phyloP scores from a whole-genome alignment of 148 eudicot genomes.

The Camellia granthamiana region DNA sequence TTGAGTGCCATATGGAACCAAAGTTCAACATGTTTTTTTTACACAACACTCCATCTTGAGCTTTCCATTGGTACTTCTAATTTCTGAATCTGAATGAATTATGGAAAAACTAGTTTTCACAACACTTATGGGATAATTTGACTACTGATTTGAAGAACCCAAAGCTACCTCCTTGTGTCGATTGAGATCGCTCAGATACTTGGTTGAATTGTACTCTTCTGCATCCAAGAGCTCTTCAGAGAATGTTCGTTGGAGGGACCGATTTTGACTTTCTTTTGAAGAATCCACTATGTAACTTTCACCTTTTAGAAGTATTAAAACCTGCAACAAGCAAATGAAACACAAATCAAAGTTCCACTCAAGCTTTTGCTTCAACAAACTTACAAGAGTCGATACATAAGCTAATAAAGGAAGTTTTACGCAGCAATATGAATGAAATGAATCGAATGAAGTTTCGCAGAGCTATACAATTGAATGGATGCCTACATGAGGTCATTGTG shows the following conservation, averaged over 20 bases:
- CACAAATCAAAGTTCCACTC: neutral
- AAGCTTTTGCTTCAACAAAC: neutral
- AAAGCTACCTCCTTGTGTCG: conserved; percentile 53
- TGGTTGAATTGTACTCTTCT: conserved; percentile 73
- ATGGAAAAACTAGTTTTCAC: no score
- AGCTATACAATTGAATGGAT: neutral
- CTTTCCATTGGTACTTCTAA: neutral
- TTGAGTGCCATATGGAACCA: no score
- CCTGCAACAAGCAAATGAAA: conserved; percentile 35
- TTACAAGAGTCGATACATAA: no score
- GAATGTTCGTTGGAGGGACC: conserved; percentile 49
- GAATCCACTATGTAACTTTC: conserved; percentile 18
- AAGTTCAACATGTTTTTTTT: no score
- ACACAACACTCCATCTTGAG: no score
- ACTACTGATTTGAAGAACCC: conserved; percentile 18
- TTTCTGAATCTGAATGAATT: no score
- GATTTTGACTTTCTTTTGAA: conserved; percentile 22
- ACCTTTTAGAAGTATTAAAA: conserved; percentile 49
- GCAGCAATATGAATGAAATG: no score
- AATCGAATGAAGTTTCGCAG: no score
- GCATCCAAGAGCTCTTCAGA: conserved; percentile 70
- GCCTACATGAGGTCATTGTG: neutral
- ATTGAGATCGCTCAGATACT: conserved; percentile 40
- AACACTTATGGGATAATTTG: no score
- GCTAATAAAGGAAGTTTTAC: no score